Percentiles rank a stretch among this genome's conserved stretches.
Evolutionary conservation across 2,329 filamentous ascomycete genomes (phyloP).

Genomic region (Teratosphaeria epicoccoides): DNA sequence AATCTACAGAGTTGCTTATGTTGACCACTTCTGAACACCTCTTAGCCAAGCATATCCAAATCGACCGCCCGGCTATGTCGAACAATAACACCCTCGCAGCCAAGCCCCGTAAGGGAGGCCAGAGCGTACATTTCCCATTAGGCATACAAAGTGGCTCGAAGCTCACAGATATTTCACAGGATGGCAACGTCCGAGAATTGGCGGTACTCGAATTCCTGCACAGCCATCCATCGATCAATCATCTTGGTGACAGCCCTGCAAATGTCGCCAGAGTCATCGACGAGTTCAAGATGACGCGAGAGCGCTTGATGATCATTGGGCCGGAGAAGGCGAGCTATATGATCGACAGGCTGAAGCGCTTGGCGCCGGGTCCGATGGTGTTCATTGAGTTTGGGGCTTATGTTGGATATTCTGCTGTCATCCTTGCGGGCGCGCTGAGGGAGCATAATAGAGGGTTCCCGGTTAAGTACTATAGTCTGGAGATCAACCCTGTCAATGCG

Average conservation of each 20-base stretch:
- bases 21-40: too few relatives aligned
- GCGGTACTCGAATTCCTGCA: neutral
- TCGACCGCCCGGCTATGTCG: neutral
- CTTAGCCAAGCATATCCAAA: neutral
- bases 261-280: neutral
- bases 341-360: neutral
- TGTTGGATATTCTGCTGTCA: constrained; percentile 29
- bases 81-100: neutral
- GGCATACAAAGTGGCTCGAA: neutral
- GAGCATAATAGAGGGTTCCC: constrained; percentile 6
- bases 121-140: neutral
- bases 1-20: too few relatives aligned
- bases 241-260: neutral
- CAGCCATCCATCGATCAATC: neutral
- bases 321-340: neutral
- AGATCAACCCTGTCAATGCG: constrained; percentile 25
- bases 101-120: neutral
- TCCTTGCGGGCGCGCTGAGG: constrained; percentile 14
- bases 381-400: constrained; percentile 30
- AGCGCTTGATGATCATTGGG: neutral
- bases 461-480: constrained; percentile 28
- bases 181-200: neutral
- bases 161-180: neutral
- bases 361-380: constrained; percentile 17
- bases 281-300: neutral